Evolutionary conservation across 345 rosid species (phyloP).

Genomic region (Acer campestre): DNA sequence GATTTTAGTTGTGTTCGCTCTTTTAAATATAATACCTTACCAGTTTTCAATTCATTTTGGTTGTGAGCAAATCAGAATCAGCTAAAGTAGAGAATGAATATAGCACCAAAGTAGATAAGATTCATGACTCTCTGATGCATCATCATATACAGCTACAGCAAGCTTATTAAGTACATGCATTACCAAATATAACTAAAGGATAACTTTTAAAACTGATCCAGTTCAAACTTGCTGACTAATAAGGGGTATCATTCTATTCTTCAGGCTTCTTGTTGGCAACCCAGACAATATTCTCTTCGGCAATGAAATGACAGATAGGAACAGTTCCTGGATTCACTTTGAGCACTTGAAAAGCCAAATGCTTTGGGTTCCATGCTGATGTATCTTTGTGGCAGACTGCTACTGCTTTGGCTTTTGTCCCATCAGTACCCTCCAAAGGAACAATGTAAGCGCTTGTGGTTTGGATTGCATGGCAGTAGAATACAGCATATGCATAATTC

Average conservation of each 20-base stretch:
- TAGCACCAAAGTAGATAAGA: conserved; percentile 6
- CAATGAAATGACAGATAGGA: conserved; percentile 82
- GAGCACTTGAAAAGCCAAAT: conserved; percentile 76
- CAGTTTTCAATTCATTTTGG: too few species aligned
- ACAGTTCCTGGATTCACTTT: conserved; percentile 72
- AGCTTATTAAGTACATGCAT: conserved; percentile 13
- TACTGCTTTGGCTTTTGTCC: conserved; percentile 61
- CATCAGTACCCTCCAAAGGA: conserved; percentile 64
- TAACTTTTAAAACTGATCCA: neutral
- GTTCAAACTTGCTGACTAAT: conserved; percentile 22
- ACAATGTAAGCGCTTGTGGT: conserved; percentile 56
- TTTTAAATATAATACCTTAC: too few species aligned
- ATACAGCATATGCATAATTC: conserved; percentile 72
- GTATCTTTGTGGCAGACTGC: conserved; percentile 88
- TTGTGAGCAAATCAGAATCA: too few species aligned
- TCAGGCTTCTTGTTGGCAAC: conserved; percentile 38
- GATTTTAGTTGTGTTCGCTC: too few species aligned
- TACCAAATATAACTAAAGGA: conserved; percentile 14
- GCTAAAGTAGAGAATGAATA: neutral
- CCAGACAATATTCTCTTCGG: conserved; percentile 75
- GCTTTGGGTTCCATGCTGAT: conserved; percentile 82
- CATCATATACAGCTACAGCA: neutral
- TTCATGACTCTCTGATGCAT: neutral
- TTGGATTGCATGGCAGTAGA: conserved; percentile 72
- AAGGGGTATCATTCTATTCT: conserved; percentile 1